Evolutionary conservation across 1,139 yeast genomes (phyloP), one percentile per base, ranked within the genome.

Genomic region (Suhomyces bribrorum): DNA sequence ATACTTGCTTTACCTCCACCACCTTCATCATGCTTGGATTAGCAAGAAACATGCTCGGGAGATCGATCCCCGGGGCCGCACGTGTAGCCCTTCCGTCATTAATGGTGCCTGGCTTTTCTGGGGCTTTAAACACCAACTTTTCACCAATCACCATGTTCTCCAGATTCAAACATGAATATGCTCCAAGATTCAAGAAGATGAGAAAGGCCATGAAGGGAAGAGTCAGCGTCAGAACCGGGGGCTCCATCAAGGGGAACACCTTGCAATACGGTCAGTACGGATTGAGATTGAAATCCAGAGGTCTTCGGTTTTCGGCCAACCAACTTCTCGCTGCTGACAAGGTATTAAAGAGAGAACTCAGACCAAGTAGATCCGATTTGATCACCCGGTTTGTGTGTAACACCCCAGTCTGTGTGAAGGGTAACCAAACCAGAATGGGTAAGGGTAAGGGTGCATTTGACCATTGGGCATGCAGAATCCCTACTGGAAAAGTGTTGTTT

Each of bases 351-450:
- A 78, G 95, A 65, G 82, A 81, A 45, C 81, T 89, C 57, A 81
- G 96, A 62, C 83, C 86, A 15, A 71, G 81, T 31, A 79, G 81
- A 29, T 86, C 86, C 20, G 70, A 78, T 52, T 70, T 88, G 37
- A 82, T 86, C 72, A 83, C 94, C 48, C 78, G 98, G 56, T 73
- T 90, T 46, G 81, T 83, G 34, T 86, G 96, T 34, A 84, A 86
- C 61, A 77, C 88, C 42, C 94, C 97, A 0, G 95, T 92, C 14
- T 90, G 97, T 66, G 81, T 87, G 42, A 92, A 92, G 69, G 99
- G 99, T 70, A 92, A 94, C 63, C 97, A 92, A 62, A 88, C 97
- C 14, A 92, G 99, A 82, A 92, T 92, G 99, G 99, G 99, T 73
- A 92, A 94, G 66, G 99, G 99, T 71, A 92, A 92, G 66, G 99